Evolutionary conservation across 306 rosid species (phyloP).

Genomic region (Cicer chorassanicum): DNA sequence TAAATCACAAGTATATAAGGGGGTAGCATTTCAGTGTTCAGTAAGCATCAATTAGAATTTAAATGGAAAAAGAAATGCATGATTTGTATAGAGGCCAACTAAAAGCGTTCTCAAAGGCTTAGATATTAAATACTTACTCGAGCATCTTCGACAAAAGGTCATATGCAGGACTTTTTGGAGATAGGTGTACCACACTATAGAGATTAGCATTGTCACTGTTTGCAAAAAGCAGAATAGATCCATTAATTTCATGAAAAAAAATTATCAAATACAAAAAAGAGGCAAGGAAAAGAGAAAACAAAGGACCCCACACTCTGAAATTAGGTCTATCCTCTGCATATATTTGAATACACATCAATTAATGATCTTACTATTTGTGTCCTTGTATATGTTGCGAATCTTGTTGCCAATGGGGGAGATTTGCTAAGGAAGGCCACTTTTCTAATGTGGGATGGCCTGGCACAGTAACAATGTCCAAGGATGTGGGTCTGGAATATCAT

Average conservation of each 20-base stretch:
- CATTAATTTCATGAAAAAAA: slow-evolving; percentile 31
- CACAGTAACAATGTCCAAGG: slow-evolving; percentile 51
- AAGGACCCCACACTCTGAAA: slow-evolving; percentile 10
- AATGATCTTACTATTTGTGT: slow-evolving; percentile 82
- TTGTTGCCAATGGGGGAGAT: slow-evolving; percentile 94
- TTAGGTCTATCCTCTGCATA: slow-evolving; percentile 34
- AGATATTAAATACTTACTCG: slow-evolving; percentile 73
- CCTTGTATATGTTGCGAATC: slow-evolving; percentile 78
- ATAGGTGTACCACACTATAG: slow-evolving; percentile 69
- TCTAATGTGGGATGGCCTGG: slow-evolving; percentile 94
- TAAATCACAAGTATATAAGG: slow-evolving; percentile 2
- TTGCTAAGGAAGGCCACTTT: slow-evolving; percentile 92
- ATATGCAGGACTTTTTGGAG: slow-evolving; percentile 81
- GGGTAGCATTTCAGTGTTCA: slow-evolving; percentile 17
- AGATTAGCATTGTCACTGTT: slow-evolving; percentile 86
- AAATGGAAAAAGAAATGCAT: slow-evolving; percentile 21
- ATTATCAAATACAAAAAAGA: neutral
- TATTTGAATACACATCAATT: slow-evolving; percentile 32
- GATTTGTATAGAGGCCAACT: slow-evolving; percentile 2
- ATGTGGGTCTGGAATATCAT: slow-evolving; percentile 45
- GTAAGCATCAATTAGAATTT: slow-evolving; percentile 27
- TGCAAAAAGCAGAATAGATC: slow-evolving; percentile 34
- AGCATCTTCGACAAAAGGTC: slow-evolving; percentile 97
- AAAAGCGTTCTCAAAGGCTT: slow-evolving; percentile 19
- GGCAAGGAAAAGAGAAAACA: slow-evolving; percentile 22